These are phyloP conservation scores for Aspergillus olivimuriae DNA, from an alignment of 495 filamentous ascomycete genomes.

Conservation along the genomic window DNA sequence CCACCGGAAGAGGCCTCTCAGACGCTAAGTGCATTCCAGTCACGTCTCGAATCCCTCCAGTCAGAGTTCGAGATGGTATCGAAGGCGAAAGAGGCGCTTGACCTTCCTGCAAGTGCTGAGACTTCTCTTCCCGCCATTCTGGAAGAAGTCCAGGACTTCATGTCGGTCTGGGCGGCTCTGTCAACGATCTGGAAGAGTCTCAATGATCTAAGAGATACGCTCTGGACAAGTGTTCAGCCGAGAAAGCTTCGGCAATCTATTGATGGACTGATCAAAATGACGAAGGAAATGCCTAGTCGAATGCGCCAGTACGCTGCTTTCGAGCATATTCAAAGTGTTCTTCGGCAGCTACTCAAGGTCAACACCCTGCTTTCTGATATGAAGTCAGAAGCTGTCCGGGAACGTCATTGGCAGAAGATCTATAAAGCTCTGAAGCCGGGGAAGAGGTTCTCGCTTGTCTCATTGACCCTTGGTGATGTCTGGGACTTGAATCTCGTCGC, in stretches of 20 bases:
- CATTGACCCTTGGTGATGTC: slow-evolving; percentile 90
- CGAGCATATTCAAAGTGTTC: slow-evolving; percentile 88
- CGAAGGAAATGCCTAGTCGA: slow-evolving; percentile 97
- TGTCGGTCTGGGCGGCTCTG: slow-evolving; percentile 91
- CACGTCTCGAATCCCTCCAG: slow-evolving; percentile 70
- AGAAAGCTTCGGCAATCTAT: slow-evolving; percentile 83
- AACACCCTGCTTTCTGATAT: slow-evolving; percentile 83
- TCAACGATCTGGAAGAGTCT: slow-evolving; percentile 96
- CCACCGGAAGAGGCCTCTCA: slow-evolving; percentile 78
- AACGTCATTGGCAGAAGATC: slow-evolving; percentile 95
- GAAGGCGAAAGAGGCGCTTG: slow-evolving; percentile 92
- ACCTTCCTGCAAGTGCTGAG: slow-evolving; percentile 72
- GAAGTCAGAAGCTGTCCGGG: slow-evolving; percentile 93
- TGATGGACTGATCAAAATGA: slow-evolving; percentile 91
- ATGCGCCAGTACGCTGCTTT: slow-evolving; percentile 99
- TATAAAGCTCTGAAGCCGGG: slow-evolving; percentile 90
- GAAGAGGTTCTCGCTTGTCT: slow-evolving; percentile 84
- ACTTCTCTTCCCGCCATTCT: slow-evolving; percentile 72
- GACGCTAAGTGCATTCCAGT: slow-evolving; percentile 73
- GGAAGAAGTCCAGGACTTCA: slow-evolving; percentile 98
- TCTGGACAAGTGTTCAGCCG: slow-evolving; percentile 90
- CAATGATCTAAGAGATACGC: slow-evolving; percentile 82
- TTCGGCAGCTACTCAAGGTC: slow-evolving; percentile 83
- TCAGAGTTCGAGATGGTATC: slow-evolving; percentile 89
- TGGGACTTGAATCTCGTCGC: slow-evolving; percentile 91